These are phyloP conservation scores for Naematelia encephala DNA, from an alignment of 768 basidiomycete genomes.

Conservation along the genomic window DNA sequence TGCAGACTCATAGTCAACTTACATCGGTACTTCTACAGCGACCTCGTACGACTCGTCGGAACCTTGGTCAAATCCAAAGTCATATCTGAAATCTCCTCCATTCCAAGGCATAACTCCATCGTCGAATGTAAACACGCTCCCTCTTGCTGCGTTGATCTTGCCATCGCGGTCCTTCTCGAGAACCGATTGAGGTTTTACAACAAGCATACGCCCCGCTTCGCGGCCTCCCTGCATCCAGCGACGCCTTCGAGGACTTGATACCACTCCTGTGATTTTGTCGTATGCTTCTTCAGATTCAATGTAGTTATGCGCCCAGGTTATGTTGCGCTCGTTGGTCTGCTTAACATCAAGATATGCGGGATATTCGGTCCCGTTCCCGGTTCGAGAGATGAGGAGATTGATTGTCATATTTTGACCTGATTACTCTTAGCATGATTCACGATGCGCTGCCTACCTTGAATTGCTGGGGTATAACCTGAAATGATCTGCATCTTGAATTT, in stretches of 20 bases:
- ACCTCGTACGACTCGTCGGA: slow-evolving; percentile 7
- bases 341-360: slow-evolving; percentile 16
- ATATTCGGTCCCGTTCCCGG: slow-evolving; percentile 25
- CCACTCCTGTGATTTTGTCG: neutral
- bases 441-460: slow-evolving; percentile 11
- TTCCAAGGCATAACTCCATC: neutral
- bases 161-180: slow-evolving; percentile 5
- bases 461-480: neutral
- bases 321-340: neutral
- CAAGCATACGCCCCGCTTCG: slow-evolving; percentile 4
- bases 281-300: slow-evolving; percentile 8
- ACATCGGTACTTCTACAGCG: slow-evolving; percentile 8
- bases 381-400: slow-evolving; percentile 16
- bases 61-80: slow-evolving; percentile 6
- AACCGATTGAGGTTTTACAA: neutral
- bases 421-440: neutral
- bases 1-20: no score
- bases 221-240: neutral
- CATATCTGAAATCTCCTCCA: slow-evolving; percentile 6
- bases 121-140: neutral
- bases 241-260: neutral
- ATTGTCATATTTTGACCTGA: slow-evolving; percentile 22
- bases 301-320: slow-evolving; percentile 14
- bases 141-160: neutral
- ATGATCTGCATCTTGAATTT: slow-evolving; percentile 16